Conservation (phyloP, 2,329 filamentous ascomycete species). For the Alternaria consortialis region DNA sequence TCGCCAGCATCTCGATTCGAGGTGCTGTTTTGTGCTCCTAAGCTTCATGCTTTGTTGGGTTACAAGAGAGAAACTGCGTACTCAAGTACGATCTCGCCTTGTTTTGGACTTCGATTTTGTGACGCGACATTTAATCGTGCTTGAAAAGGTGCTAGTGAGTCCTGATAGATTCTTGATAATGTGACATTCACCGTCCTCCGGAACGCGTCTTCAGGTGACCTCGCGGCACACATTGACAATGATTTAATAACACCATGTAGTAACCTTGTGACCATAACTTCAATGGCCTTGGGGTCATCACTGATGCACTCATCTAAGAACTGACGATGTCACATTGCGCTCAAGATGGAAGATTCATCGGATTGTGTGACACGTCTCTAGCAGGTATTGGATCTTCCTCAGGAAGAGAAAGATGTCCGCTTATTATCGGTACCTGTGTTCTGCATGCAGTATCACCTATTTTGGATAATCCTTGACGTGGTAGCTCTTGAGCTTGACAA, state of each 20-base stretch:
- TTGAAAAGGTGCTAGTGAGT: background rate
- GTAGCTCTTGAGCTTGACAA: slow-evolving; percentile 95
- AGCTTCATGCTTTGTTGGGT: slow-evolving; percentile 45
- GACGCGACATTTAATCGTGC: slow-evolving; percentile 34
- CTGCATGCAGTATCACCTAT: slow-evolving; percentile 44
- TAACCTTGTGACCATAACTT: background rate
- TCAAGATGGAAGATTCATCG: background rate
- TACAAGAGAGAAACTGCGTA: slow-evolving; percentile 34
- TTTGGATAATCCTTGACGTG: slow-evolving; percentile 83
- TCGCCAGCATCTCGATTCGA: slow-evolving; percentile 16
- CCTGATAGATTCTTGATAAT: slow-evolving; percentile 3
- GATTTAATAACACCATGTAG: background rate
- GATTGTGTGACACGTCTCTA: background rate
- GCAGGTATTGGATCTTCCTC: slow-evolving; percentile 2
- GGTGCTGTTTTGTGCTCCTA: slow-evolving; percentile 31
- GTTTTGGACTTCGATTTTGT: slow-evolving; percentile 23
- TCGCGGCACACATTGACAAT: background rate
- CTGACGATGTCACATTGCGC: background rate
- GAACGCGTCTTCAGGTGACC: slow-evolving; percentile 31
- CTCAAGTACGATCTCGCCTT: slow-evolving; percentile 22
- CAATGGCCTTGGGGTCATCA: background rate
- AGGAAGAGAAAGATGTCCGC: slow-evolving; percentile 25
- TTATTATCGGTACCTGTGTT: slow-evolving; percentile 18
- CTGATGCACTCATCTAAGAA: background rate
- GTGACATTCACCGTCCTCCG: slow-evolving; percentile 12